Evolutionary conservation across 805 yeast species (phyloP), one percentile per base, ranked within the genome.

Genomic region (Candida nemodendra): DNA sequence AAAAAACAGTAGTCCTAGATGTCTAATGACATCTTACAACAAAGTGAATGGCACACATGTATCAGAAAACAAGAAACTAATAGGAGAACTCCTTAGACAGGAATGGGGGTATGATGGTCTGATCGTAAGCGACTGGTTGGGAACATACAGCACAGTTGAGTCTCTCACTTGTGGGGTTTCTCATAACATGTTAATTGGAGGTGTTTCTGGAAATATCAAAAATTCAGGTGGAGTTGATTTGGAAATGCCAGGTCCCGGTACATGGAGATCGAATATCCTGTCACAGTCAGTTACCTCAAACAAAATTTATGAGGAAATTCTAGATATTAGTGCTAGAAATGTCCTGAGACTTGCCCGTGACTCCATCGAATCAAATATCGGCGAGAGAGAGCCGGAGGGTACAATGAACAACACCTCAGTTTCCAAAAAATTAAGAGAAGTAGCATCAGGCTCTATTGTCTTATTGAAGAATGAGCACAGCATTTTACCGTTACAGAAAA

Each of bases 261-360:
- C 17, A 15, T 23, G 39, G 39, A 30, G 39, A n/a, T 14, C 4
- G 13, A n/a, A 14, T 12, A 15, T 35, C 14, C n/a, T 16, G n/a
- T 9, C 14, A 12, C 14, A 29, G 16, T 31, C 36, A 5, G 18
- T 35, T 9, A 17, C 18, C 28, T 23, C 17, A 18, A 39, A 35
- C 25, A 31, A 12, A 5, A 18, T 29, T 19, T 11, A 30, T 17
- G 32, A 39, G 35, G 17, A 21, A 12, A 21, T 17, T 59, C 1
- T 78, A 27, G 72, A 76, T 45, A 69, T 65, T 8, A 64, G 75
- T 41, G 79, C 64, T 25, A 56, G 76, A 34, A 44, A 58, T 15
- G 74, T 78, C n/a, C 62, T 78, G 38, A 53, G 66, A 30, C 62
- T 77, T 32, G 66, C 76, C 39, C 69, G 74, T 41, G 67, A 64